Percentiles rank a stretch among this genome's conserved stretches.
Evolutionary conservation across 2,329 filamentous ascomycete genomes (phyloP).

Genomic region (Sporothrix globosa): DNA sequence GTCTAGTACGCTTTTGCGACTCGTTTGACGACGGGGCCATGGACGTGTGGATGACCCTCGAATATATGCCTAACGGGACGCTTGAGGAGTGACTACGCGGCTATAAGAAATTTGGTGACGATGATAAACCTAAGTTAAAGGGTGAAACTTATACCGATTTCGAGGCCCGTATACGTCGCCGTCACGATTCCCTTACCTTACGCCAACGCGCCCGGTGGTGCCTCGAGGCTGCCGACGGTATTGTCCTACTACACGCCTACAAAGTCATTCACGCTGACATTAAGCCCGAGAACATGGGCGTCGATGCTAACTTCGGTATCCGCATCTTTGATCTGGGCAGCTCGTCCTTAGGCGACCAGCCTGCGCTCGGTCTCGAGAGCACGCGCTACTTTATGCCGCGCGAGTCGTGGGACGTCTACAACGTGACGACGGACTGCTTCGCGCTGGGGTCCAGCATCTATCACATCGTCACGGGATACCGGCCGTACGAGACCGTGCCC

Average conservation of each 20-base stretch:
- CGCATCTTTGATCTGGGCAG: background rate
- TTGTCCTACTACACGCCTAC: constrained; percentile 26
- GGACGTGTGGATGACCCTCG: constrained; percentile 28
- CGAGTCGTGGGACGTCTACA: background rate
- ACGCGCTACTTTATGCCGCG: constrained; percentile 1
- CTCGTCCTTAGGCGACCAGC: background rate
- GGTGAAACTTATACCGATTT: background rate
- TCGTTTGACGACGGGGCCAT: constrained; percentile 21
- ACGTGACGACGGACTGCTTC: background rate
- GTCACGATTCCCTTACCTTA: constrained; percentile 19
- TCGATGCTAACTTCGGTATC: constrained; percentile 30
- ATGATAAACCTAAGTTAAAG: too few relatives aligned
- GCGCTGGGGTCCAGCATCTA: background rate
- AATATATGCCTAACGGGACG: constrained; percentile 27
- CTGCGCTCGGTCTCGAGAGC: background rate
- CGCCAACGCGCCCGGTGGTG: constrained; percentile 29
- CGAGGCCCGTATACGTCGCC: background rate
- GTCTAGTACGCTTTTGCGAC: too few relatives aligned
- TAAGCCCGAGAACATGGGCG: constrained; percentile 30
- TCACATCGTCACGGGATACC: background rate
- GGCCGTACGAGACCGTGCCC: background rate
- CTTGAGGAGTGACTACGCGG: constrained; percentile 18
- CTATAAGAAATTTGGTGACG: background rate
- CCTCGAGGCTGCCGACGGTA: constrained; percentile 29
- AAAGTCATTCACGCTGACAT: constrained; percentile 32